These are phyloP conservation scores for Friedmanniomyces endolithicus DNA, from an alignment of 495 filamentous ascomycete species.

Conservation along the genomic window DNA sequence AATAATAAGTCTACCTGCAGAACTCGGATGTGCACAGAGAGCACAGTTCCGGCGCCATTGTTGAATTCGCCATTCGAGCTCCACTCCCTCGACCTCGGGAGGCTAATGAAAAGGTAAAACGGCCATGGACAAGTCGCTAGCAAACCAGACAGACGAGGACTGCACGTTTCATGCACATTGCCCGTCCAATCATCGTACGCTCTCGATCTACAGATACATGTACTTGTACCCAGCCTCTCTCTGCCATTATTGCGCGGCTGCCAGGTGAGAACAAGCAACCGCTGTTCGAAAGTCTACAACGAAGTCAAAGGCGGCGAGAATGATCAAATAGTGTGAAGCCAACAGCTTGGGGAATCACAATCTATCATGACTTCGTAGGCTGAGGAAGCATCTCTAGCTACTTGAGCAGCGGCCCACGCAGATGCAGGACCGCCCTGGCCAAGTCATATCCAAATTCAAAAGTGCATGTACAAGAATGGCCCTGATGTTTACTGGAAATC, in stretches of 20 bases:
- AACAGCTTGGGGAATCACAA: background rate
- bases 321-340: background rate
- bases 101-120: background rate
- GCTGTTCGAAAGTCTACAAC: too few species aligned
- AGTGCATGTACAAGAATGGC: background rate
- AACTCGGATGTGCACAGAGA: background rate
- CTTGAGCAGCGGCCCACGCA: background rate
- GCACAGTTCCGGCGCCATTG: background rate
- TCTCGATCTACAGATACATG: too few species aligned
- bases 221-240: too few species aligned
- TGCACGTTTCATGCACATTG: background rate
- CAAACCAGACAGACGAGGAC: background rate
- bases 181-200: too few species aligned
- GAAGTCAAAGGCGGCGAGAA: background rate
- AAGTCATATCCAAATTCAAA: background rate
- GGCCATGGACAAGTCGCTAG: background rate
- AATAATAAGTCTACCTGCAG: too few species aligned
- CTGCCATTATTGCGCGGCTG: too few species aligned
- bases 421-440: background rate
- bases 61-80: background rate
- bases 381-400: background rate
- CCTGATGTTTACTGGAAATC: background rate
- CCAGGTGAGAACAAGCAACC: too few species aligned
- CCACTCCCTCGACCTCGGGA: background rate
- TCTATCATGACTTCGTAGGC: constrained; percentile 4